A percentile compares a stretch with the other conserved stretches of the same genome.
Evolutionary conservation across 345 rosid genomes (phyloP).

Genomic region (Populus alba): DNA sequence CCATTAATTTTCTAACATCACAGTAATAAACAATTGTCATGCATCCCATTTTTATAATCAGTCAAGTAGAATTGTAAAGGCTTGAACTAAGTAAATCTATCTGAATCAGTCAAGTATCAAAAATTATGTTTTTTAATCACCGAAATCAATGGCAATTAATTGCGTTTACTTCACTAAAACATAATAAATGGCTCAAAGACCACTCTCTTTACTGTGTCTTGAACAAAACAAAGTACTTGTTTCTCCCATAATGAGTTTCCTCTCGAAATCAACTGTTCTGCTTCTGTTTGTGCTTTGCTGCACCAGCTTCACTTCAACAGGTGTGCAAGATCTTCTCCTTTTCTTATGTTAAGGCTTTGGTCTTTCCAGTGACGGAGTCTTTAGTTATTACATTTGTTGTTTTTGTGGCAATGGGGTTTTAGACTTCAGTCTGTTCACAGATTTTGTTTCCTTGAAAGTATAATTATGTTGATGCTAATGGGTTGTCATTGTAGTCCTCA

Average conservation of each 20-base stretch:
- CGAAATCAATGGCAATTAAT: not conserved
- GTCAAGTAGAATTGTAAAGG: not conserved
- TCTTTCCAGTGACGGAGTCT: conserved; percentile 2
- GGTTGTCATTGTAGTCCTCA: not conserved
- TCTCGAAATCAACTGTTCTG: conserved; percentile 30
- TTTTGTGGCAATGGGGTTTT: not conserved
- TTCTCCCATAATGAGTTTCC: conserved; percentile 23
- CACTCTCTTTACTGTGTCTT: conserved; percentile 5
- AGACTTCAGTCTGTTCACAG: not conserved
- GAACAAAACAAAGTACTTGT: not conserved
- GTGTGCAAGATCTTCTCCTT: conserved; percentile 26
- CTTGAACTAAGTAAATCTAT: not conserved
- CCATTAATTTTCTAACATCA: conserved; percentile 11
- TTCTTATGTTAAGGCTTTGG: not conserved
- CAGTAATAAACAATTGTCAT: conserved; percentile 14
- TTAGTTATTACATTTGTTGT: not conserved
- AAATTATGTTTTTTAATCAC: not conserved
- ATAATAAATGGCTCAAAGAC: conserved; percentile 25
- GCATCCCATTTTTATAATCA: not conserved
- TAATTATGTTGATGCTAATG: conserved; percentile 8
- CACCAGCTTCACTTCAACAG: conserved; percentile 47
- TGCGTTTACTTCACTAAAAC: not conserved
- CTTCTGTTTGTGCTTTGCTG: conserved; percentile 42
- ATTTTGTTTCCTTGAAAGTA: not conserved
- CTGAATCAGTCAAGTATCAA: too few species aligned